These are phyloP conservation scores for Suhomyces sp. DNA, from an alignment of 805 yeast species.

Conservation along the genomic window DNA sequence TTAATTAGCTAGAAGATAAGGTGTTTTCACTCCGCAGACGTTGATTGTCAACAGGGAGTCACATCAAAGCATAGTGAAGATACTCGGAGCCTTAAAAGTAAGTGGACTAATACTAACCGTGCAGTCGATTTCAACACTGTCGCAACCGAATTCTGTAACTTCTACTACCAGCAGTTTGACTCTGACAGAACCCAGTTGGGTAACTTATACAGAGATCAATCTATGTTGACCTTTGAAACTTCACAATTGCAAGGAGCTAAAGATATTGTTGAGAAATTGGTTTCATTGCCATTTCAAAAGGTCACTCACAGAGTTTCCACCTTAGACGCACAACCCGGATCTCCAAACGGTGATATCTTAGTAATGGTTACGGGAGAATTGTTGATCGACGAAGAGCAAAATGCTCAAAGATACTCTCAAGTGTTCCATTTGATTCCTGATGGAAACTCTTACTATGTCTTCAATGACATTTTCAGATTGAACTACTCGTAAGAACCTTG, in stretches of 20 bases:
- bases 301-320: slow-evolving; percentile 93
- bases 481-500: slow-evolving; percentile 56
- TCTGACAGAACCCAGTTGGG: slow-evolving; percentile 89
- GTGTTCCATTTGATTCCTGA: slow-evolving; percentile 97
- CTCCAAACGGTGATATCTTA: slow-evolving; percentile 86
- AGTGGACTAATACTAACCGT: neutral
- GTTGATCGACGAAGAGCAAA: slow-evolving; percentile 88
- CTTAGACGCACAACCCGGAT: slow-evolving; percentile 96
- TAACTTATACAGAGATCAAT: slow-evolving; percentile 90
- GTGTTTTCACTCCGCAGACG: neutral
- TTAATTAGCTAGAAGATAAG: neutral
- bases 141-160: slow-evolving; percentile 81
- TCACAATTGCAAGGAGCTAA: slow-evolving; percentile 93
- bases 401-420: slow-evolving; percentile 95
- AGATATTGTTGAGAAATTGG: slow-evolving; percentile 88
- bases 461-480: slow-evolving; percentile 95
- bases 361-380: slow-evolving; percentile 98
- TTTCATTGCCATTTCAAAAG: slow-evolving; percentile 84
- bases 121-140: slow-evolving; percentile 45
- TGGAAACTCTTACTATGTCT: slow-evolving; percentile 84
- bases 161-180: slow-evolving; percentile 94
- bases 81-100: neutral
- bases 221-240: slow-evolving; percentile 96
- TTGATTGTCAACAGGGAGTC: neutral
- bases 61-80: neutral